Evolutionary conservation across 371 early-diverging fungal species (phyloP).

Genomic region (Homolaphlyctis polyrhiza): DNA sequence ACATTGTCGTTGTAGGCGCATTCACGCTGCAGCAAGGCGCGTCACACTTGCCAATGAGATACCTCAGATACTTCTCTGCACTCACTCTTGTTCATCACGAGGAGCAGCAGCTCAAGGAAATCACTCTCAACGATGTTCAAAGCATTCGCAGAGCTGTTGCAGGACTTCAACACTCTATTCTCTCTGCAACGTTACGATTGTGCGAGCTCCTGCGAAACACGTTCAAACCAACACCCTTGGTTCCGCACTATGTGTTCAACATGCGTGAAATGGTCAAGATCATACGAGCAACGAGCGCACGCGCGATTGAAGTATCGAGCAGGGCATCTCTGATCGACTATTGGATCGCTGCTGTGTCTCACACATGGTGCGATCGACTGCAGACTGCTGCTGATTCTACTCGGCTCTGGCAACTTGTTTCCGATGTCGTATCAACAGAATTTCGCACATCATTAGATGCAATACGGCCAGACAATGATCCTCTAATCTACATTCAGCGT

Average conservation of each 20-base stretch:
- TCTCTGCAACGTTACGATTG: too few species aligned
- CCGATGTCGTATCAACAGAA: too few species aligned
- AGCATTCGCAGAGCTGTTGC: too few species aligned
- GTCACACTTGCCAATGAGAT: constrained; percentile 3
- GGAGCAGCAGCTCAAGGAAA: not conserved
- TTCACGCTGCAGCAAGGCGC: constrained; percentile 7
- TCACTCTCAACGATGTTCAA: not conserved
- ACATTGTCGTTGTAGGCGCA: constrained; percentile 16
- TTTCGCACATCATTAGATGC: not conserved
- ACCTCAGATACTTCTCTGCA: constrained; percentile 20
- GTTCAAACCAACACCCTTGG: too few species aligned
- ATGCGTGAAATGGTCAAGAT: constrained; percentile 22
- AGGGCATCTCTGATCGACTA: constrained; percentile 4
- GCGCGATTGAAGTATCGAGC: not conserved
- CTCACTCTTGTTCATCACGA: constrained; percentile 17
- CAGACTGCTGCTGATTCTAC: not conserved
- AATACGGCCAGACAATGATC: not conserved
- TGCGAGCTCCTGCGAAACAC: too few species aligned
- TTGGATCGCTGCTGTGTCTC: constrained; percentile 22
- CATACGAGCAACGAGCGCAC: constrained; percentile 6
- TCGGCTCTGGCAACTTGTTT: not conserved
- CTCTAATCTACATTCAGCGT: not conserved
- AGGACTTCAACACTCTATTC: too few species aligned
- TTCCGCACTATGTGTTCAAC: constrained; percentile 28
- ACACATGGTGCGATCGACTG: constrained; percentile 25